Evolutionary conservation across 805 yeast species (phyloP), one percentile per base, ranked within the genome.

Genomic region (Candida montana): DNA sequence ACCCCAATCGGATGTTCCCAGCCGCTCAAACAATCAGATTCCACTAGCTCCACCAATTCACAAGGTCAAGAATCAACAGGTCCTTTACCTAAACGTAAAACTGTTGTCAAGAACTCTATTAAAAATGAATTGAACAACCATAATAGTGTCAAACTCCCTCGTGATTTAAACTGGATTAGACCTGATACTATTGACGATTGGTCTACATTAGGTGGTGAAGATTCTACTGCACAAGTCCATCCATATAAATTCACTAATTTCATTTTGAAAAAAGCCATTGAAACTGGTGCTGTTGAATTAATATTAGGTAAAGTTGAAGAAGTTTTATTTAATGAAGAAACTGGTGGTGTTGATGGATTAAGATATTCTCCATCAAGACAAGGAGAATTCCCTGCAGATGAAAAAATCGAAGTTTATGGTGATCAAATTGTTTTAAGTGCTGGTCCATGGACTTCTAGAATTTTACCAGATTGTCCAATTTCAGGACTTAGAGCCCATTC

Each of bases 371-470:
- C 75, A 31, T 62, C 67, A 1, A 53, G 56, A 31, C 44, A 49
- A 20, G 35, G 40, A 4, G 50, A 46, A 7, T 45, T 40, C 13
- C 40, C 43, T 13, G 51, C 58, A 24, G 58, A 58, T 24, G 59
- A 67, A 37, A 63, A 64, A 21, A 57, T 77, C 8, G 74, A 72
- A 27, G 65, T 89, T 12, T 57, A 54, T 12, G 93, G 86, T 41
- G 87, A 85, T 56, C 81, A 85, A 52, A 79, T 88, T n/a, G 81
- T 91, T 10, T 68, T 93, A 53, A 71, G 95, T 0, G 85, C 87
- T 52, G 99, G 99, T 0, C 99, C 99, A 11, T 91, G 99, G 99
- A 89, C 97, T 3, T 83, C 96, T 2, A 83, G 81, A 55, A 76
- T 91, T 33, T 65, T 91, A 44, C 95, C 95, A 3, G 89, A 84